These are phyloP conservation scores for Gossypium laxum DNA, from an alignment of 441 rosid species.

Conservation along the genomic window DNA sequence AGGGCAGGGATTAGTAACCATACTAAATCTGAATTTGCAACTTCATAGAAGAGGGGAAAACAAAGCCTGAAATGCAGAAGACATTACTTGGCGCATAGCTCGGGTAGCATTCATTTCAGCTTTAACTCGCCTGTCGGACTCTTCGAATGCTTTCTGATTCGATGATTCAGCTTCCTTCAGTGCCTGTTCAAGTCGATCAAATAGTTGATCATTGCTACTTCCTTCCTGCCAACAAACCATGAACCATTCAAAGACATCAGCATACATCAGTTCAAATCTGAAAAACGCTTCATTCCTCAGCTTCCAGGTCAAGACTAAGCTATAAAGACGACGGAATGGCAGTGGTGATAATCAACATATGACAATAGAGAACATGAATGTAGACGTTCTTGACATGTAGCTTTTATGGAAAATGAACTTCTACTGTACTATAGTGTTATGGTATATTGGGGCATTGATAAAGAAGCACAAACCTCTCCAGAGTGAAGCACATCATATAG, in stretches of 20 bases:
- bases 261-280: neutral
- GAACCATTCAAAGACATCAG: neutral
- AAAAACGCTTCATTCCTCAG: neutral
- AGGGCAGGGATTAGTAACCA: neutral
- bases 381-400: neutral
- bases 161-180: conserved; percentile 40
- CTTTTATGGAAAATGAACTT: neutral
- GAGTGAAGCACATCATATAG: conserved; percentile 8
- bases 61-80: conserved; percentile 4
- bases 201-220: conserved; percentile 24
- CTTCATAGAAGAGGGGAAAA: neutral
- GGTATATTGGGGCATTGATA: neutral
- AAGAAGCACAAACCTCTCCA: conserved; percentile 9
- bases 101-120: conserved; percentile 41
- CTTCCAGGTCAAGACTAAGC: neutral
- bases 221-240: conserved; percentile 32
- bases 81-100: conserved; percentile 33
- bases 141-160: conserved; percentile 40
- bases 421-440: neutral
- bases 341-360: neutral
- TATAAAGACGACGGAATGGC: neutral
- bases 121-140: conserved; percentile 41
- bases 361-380: neutral
- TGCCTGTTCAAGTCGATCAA: conserved; percentile 41
- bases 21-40: neutral